These are phyloP conservation scores for Phytophthora citricola DNA, from an alignment of 352 stramenopile genomes.

Conservation along the genomic window DNA sequence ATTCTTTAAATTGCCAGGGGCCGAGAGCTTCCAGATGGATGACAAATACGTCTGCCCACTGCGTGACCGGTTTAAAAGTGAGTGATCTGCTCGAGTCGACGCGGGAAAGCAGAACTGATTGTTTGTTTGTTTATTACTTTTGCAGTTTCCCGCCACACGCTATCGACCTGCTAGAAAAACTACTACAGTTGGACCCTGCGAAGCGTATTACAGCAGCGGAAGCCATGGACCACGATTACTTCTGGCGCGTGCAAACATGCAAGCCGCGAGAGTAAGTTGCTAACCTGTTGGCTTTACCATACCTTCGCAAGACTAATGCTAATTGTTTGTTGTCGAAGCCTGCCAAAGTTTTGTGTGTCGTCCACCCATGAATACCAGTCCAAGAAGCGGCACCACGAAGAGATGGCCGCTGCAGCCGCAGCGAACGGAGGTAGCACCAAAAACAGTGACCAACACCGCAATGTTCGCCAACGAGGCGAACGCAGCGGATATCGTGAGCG, in stretches of 20 bases:
- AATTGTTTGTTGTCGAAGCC: constrained; percentile 37
- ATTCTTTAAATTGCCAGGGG: constrained; percentile 77
- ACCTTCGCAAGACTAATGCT: constrained; percentile 6
- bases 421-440: constrained; percentile 32
- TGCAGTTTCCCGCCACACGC: constrained; percentile 77
- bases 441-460: constrained; percentile 36
- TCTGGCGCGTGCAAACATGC: constrained; percentile 90
- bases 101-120: neutral
- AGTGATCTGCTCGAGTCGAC: constrained; percentile 14
- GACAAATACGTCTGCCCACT: constrained; percentile 82
- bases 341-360: constrained; percentile 87
- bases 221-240: constrained; percentile 97
- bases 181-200: constrained; percentile 95
- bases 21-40: constrained; percentile 73
- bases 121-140: neutral
- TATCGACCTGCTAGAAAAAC: constrained; percentile 93
- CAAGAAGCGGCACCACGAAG: constrained; percentile 86
- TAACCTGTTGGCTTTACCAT: neutral
- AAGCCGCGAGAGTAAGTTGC: constrained; percentile 80
- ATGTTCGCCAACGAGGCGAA: constrained; percentile 36
- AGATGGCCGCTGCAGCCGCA: constrained; percentile 55
- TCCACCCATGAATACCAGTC: constrained; percentile 89
- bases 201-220: constrained; percentile 94
- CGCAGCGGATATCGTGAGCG: constrained; percentile 41
- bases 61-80: constrained; percentile 86